Evolutionary conservation across 2,329 filamentous ascomycete genomes (phyloP).

Genomic region (Fusarium subglutinans): DNA sequence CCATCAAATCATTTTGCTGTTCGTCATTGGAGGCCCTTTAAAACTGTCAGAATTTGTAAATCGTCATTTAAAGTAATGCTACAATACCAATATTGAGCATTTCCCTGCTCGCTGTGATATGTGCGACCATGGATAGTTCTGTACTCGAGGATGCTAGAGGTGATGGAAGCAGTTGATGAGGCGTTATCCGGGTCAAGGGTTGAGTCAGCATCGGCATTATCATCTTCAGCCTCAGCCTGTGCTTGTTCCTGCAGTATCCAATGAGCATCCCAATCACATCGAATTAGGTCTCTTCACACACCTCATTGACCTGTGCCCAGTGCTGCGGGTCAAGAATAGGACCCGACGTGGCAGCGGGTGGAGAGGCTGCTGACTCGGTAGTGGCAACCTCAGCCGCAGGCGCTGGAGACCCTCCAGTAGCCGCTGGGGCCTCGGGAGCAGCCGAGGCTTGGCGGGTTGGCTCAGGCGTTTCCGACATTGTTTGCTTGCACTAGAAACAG

Average conservation of each 20-base stretch:
- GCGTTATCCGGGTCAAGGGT: slow-evolving; percentile 6
- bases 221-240: background rate
- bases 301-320: slow-evolving; percentile 31
- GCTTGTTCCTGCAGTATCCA: background rate
- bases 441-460: background rate
- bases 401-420: background rate
- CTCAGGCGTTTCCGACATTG: background rate
- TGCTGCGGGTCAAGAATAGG: slow-evolving; percentile 30
- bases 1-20: slow-evolving; percentile 35
- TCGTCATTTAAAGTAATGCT: fast-evolving
- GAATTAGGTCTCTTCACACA: background rate
- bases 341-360: background rate
- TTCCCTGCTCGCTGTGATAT: slow-evolving; percentile 35
- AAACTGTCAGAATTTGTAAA: background rate
- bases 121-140: slow-evolving; percentile 36
- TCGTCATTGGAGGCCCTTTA: slow-evolving; percentile 39
- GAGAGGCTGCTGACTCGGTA: background rate
- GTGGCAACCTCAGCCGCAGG: background rate
- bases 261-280: background rate
- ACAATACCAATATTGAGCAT: slow-evolving; percentile 40
- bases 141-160: slow-evolving; percentile 36
- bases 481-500: background rate
- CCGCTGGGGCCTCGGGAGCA: background rate
- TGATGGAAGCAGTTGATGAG: slow-evolving; percentile 32
- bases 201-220: background rate